Percentiles rank a stretch among this genome's conserved stretches.
Evolutionary conservation across 768 basidiomycete genomes (phyloP).

Genomic region (Multifurca ochricompacta): DNA sequence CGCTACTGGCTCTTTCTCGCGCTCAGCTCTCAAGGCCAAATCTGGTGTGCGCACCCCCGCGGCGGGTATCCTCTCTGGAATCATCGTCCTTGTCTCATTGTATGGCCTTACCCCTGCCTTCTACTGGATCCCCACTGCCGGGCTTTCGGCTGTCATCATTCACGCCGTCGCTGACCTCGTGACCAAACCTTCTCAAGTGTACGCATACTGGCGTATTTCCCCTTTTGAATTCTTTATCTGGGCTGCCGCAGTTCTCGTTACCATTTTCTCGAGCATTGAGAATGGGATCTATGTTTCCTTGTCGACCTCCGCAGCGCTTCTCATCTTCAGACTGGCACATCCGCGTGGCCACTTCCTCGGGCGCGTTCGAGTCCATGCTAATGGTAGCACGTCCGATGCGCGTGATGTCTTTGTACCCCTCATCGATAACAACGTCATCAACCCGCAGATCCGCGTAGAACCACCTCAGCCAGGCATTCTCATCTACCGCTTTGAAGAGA

Average conservation of each 20-base stretch:
- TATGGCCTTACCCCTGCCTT: slow-evolving; percentile 93
- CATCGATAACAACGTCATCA: slow-evolving; percentile 46
- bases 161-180: slow-evolving; percentile 88
- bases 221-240: slow-evolving; percentile 91
- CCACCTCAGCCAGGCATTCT: slow-evolving; percentile 82
- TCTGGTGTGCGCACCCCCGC: slow-evolving; percentile 95
- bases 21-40: slow-evolving; percentile 93
- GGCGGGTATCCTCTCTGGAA: slow-evolving; percentile 75
- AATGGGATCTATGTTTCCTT: slow-evolving; percentile 88
- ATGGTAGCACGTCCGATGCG: slow-evolving; percentile 27
- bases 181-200: slow-evolving; percentile 75
- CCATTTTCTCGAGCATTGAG: slow-evolving; percentile 91
- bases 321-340: slow-evolving; percentile 79
- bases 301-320: slow-evolving; percentile 64
- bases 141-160: slow-evolving; percentile 90
- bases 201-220: slow-evolving; percentile 87
- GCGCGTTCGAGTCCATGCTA: slow-evolving; percentile 53
- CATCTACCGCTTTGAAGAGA: slow-evolving; percentile 89
- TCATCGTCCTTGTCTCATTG: slow-evolving; percentile 87
- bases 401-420: slow-evolving; percentile 87
- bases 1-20: slow-evolving; percentile 96
- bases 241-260: slow-evolving; percentile 78
- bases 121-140: slow-evolving; percentile 79
- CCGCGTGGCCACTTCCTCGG: slow-evolving; percentile 91
- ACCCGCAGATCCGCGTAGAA: slow-evolving; percentile 61